Conservation (phyloP, 179 eudicot genomes). For the Beta lomatogona region DNA sequence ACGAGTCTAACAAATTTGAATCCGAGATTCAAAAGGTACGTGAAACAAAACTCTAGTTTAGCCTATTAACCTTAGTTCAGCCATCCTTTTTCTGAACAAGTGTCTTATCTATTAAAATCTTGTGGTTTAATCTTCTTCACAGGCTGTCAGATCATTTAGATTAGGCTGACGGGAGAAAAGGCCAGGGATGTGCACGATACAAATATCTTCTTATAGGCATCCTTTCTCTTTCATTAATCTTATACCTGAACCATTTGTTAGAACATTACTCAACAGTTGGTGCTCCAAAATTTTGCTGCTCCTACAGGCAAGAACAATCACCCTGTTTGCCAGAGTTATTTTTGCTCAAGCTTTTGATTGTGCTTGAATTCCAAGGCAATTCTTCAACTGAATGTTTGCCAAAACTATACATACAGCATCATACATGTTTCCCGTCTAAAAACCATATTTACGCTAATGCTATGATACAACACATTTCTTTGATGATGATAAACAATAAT, state of each 20-base stretch:
- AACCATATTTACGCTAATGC: neutral
- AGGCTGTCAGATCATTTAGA: slow-evolving; percentile 5
- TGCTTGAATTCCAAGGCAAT: neutral
- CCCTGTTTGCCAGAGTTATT: neutral
- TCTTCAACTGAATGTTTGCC: neutral
- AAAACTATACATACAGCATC: neutral
- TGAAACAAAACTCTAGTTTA: neutral
- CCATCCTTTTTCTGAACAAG: neutral
- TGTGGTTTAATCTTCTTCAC: neutral
- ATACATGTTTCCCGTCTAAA: neutral
- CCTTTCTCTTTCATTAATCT: neutral
- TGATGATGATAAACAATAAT: too few species aligned
- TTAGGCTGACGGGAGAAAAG: slow-evolving; percentile 1
- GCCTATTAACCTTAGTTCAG: neutral
- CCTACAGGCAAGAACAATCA: neutral
- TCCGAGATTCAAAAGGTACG: slow-evolving; percentile 62
- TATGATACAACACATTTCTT: neutral
- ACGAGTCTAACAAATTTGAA: slow-evolving; percentile 66
- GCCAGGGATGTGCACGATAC: neutral
- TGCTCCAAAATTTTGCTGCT: neutral
- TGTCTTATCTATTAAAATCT: neutral
- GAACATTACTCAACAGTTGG: neutral
- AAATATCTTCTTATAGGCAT: neutral
- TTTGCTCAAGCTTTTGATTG: neutral
- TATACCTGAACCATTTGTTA: neutral